These are phyloP conservation scores for Zygoascus hellenicus DNA, from an alignment of 1,139 yeast species.

Conservation along the genomic window DNA sequence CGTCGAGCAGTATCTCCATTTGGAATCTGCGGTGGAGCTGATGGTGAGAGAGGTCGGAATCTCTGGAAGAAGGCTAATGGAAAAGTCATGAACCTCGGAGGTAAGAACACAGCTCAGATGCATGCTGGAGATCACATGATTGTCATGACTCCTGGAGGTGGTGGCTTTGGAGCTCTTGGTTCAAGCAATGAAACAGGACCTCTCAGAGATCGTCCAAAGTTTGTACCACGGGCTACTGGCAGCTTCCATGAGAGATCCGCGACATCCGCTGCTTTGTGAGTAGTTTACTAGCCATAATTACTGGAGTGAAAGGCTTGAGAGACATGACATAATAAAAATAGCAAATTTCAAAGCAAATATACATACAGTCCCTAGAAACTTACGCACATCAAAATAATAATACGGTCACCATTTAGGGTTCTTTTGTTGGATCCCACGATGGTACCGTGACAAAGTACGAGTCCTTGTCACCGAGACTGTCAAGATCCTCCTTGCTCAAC, in stretches of 20 bases:
- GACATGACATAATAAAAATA: too few relatives aligned
- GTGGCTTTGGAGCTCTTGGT: constrained; percentile 32
- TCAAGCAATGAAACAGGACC: background rate
- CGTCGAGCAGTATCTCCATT: constrained; percentile 55
- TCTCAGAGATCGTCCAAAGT: background rate
- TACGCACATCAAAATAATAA: too few relatives aligned
- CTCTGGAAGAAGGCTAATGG: constrained; percentile 40
- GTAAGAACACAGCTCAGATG: constrained; percentile 48
- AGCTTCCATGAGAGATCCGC: constrained; percentile 8
- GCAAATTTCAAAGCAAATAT: too few relatives aligned
- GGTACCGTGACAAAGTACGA: constrained; percentile 18
- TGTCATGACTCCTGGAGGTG: constrained; percentile 48
- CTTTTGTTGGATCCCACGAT: constrained; percentile 21
- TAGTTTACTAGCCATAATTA: too few relatives aligned
- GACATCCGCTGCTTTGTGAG: constrained; percentile 5
- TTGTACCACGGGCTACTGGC: constrained; percentile 12
- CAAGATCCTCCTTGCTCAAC: constrained; percentile 16
- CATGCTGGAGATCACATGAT: constrained; percentile 51
- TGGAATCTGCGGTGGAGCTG: constrained; percentile 55
- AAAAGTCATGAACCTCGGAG: constrained; percentile 45
- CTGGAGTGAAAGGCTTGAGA: too few relatives aligned
- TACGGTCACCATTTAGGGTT: too few relatives aligned
- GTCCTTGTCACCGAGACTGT: constrained; percentile 17
- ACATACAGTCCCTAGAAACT: too few relatives aligned
- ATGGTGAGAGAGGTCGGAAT: constrained; percentile 56